Percentiles rank a stretch among this genome's conserved stretches.
phyloP scores from a whole-genome alignment of 2,329 filamentous ascomycete species.

The Lecanicillium sp. region DNA sequence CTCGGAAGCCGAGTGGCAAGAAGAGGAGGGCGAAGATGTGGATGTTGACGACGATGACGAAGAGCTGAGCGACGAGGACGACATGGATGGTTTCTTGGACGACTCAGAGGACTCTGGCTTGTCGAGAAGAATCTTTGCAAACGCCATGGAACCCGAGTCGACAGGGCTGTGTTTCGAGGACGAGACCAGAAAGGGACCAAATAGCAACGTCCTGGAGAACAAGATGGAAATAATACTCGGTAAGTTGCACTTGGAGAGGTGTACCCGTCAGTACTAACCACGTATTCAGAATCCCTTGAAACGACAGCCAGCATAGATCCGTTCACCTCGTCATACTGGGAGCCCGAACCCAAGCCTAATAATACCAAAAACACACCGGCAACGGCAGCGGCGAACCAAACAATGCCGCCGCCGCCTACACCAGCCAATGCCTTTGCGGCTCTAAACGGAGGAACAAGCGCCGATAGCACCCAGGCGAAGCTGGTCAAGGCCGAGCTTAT shows the following conservation, averaged over 20 bases:
- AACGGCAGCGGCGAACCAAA: conserved; percentile 12
- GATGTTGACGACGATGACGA: conserved; percentile 61
- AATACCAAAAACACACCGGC: conserved; percentile 11
- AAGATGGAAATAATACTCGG: conserved; percentile 69
- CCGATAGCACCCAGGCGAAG: conserved; percentile 16
- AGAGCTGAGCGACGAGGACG: conserved; percentile 68
- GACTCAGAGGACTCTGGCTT: conserved; percentile 65
- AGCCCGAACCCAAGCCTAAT: conserved; percentile 28
- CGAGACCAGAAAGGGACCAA: conserved; percentile 35
- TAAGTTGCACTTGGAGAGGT: conserved; percentile 34
- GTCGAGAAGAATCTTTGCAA: conserved; percentile 51
- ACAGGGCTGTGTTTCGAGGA: conserved; percentile 83
- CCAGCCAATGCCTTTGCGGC: conserved; percentile 30
- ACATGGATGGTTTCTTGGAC: conserved; percentile 85
- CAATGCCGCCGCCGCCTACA: conserved; percentile 25
- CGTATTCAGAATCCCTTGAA: conserved; percentile 36
- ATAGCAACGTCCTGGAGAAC: conserved; percentile 48
- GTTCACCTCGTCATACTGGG: conserved; percentile 78
- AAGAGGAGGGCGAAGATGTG: conserved; percentile 62
- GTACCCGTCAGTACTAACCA: conserved; percentile 12
- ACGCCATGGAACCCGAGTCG: conserved; percentile 67
- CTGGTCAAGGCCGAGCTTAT: conserved; percentile 31
- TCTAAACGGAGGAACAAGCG: conserved; percentile 14
- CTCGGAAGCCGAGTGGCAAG: conserved; percentile 81
- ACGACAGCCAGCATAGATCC: conserved; percentile 64